A percentile compares a stretch with the other conserved stretches of the same genome.
phyloP scores from a whole-genome alignment of 371 early-diverging fungal genomes.

The Mortierella sp. region DNA sequence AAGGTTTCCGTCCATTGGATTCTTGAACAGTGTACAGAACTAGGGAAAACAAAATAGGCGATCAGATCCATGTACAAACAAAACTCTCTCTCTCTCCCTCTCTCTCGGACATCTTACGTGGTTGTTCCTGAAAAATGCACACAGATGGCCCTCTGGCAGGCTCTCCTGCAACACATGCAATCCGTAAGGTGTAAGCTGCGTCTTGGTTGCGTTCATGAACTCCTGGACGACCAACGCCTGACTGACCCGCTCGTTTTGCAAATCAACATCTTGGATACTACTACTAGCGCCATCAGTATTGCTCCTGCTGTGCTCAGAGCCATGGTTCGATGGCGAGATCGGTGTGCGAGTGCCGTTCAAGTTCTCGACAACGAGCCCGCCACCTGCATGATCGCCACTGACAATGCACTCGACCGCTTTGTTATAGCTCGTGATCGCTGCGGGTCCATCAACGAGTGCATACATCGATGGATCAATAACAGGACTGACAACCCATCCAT shows the following conservation, averaged over 20 bases:
- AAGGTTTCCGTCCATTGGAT: slow-evolving; percentile 65
- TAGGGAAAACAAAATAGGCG: slow-evolving; percentile 40
- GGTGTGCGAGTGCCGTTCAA: slow-evolving; percentile 14
- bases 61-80: too few species aligned
- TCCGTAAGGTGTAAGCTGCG: slow-evolving; percentile 89
- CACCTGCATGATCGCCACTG: slow-evolving; percentile 66
- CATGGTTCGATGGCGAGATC: slow-evolving; percentile 5
- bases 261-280: slow-evolving; percentile 16
- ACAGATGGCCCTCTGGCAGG: slow-evolving; percentile 70
- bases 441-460: slow-evolving; percentile 63
- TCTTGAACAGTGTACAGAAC: slow-evolving; percentile 87
- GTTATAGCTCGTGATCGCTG: slow-evolving; percentile 74
- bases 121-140: slow-evolving; percentile 93
- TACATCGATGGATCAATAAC: slow-evolving; percentile 70
- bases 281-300: background rate
- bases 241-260: slow-evolving; percentile 21
- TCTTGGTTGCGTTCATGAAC: slow-evolving; percentile 81
- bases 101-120: slow-evolving; percentile 83
- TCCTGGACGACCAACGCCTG: slow-evolving; percentile 64
- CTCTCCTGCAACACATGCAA: slow-evolving; percentile 69
- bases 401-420: slow-evolving; percentile 83
- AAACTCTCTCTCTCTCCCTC: too few species aligned
- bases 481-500: slow-evolving; percentile 92
- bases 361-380: slow-evolving; percentile 55
- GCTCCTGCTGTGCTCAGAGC: too few species aligned